Conservation (phyloP, 192 early-diverging fungal genomes). For the Coemansia sp. region DNA sequence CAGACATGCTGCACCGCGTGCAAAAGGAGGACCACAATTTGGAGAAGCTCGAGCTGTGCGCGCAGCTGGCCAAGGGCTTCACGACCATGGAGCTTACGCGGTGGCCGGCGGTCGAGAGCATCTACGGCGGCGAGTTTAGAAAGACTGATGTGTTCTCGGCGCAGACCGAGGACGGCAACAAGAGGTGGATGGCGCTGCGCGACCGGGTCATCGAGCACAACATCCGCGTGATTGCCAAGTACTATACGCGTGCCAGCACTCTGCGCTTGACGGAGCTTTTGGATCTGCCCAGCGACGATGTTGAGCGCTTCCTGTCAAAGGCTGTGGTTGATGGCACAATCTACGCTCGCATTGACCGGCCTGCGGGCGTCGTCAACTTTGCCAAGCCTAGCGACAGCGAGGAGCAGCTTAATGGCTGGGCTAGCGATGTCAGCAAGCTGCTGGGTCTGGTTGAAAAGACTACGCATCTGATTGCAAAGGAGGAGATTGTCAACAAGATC, state of each 20-base stretch:
- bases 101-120: constrained; percentile 92
- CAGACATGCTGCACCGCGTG: constrained; percentile 89
- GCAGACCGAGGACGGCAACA: constrained; percentile 73
- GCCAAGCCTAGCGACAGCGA: constrained; percentile 83
- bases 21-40: constrained; percentile 77
- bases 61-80: constrained; percentile 89
- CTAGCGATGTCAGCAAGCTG: constrained; percentile 83
- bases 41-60: constrained; percentile 70
- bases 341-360: constrained; percentile 94
- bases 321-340: constrained; percentile 95
- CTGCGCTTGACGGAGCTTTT: constrained; percentile 88
- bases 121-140: constrained; percentile 80
- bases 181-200: constrained; percentile 83
- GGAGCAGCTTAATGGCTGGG: constrained; percentile 93
- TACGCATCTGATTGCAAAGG: constrained; percentile 86
- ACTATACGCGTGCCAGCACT: constrained; percentile 88
- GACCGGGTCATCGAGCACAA: constrained; percentile 99
- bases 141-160: constrained; percentile 75
- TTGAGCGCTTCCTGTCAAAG: constrained; percentile 92
- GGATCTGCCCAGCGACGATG: constrained; percentile 81
- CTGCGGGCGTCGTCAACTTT: constrained; percentile 89
- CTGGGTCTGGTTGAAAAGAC: constrained; percentile 96
- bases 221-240: constrained; percentile 94
- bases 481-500: constrained; percentile 89
- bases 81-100: constrained; percentile 92